Base-by-base conservation (phyloP, 495 filamentous ascomycete species). In the Astrothelium macrocarpum region DNA sequence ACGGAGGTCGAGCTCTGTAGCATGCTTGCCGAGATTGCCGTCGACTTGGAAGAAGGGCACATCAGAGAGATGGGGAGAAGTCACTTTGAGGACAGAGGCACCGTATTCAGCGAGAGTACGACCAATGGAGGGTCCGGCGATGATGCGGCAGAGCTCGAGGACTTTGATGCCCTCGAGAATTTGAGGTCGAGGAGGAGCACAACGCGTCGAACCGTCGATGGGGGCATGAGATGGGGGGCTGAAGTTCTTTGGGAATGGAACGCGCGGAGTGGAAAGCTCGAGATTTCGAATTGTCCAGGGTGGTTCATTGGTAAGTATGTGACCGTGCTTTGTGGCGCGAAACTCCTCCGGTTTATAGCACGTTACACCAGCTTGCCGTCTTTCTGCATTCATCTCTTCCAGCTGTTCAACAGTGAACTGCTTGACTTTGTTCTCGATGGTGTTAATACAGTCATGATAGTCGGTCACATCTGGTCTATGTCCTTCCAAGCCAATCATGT, bases 31-130 rank as follows among this genome's bases (percentile, higher is more conserved):
- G 65, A 79, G 80, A 69, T 81, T 84, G 1, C 84, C 73, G 62
- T 82, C 81, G 60, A 76, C 63, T 49, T 80, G 76, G 53, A 84
- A 67, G 16, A 68, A 64, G 0, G 70, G 71, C 7, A 80, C 49
- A 65, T 88, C 84, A 0, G 75, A 73, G 5, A 87, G 63, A 59
- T 78, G 72, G 34, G 78, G 78, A n/a, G 79, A 79, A 1, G 82
- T 85, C 12, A 87, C 75, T 2, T 82, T 71, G 69, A 87, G 80
- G 1, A 90, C 85, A 53, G 80, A 80, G 0, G 85, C 85, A 11
- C 85, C 85, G 58, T 82, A 77, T 32, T 85, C 73, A 0, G 84
- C 84, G 1, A 86, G 74, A 5, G 77, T 79, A 14, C 76, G 70
- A 1, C 78, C 78, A 29, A 87, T 77, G 2, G 78, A 73, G 0